phyloP scores from a whole-genome alignment of 805 yeast species.

The Tetrapisispora taiwanensis region DNA sequence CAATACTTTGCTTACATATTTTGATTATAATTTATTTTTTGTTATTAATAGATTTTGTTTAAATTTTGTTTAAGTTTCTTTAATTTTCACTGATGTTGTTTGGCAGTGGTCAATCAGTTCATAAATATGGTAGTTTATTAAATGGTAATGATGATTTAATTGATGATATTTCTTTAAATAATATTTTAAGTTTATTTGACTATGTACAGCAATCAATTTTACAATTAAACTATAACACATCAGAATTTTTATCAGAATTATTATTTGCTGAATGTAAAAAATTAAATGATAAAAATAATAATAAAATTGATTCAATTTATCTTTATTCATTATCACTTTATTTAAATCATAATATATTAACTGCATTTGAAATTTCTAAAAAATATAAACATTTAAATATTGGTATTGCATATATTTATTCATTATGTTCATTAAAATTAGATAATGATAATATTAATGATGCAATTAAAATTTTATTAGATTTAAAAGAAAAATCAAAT shows the following conservation, averaged over 20 bases:
- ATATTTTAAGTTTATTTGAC: slow-evolving; percentile 1
- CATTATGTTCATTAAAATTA: slow-evolving; percentile 39
- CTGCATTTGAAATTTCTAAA: slow-evolving; percentile 34
- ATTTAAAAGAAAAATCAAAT: not conserved
- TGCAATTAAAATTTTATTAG: slow-evolving; percentile 6
- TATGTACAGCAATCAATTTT: slow-evolving; percentile 16
- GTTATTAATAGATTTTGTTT: too few species aligned
- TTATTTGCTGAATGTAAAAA: slow-evolving; percentile 44
- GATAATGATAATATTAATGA: slow-evolving; percentile 9
- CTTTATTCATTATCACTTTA: slow-evolving; percentile 59
- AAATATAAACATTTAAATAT: slow-evolving; percentile 39
- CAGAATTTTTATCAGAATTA: slow-evolving; percentile 81
- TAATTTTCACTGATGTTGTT: not conserved
- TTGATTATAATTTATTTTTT: too few species aligned
- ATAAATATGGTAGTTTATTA: not conserved
- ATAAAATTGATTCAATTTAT: slow-evolving; percentile 50
- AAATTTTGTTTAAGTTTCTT: too few species aligned
- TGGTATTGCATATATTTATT: slow-evolving; percentile 72
- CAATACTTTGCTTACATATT: too few species aligned
- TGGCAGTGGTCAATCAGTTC: not conserved
- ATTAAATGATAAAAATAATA: slow-evolving; percentile 18
- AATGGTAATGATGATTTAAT: not conserved
- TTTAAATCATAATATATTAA: slow-evolving; percentile 47
- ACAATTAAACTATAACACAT: slow-evolving; percentile 38
- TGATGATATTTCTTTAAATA: not conserved